Evolutionary conservation across 2,329 filamentous ascomycete species (phyloP).

Genomic region (Alternaria triticina): DNA sequence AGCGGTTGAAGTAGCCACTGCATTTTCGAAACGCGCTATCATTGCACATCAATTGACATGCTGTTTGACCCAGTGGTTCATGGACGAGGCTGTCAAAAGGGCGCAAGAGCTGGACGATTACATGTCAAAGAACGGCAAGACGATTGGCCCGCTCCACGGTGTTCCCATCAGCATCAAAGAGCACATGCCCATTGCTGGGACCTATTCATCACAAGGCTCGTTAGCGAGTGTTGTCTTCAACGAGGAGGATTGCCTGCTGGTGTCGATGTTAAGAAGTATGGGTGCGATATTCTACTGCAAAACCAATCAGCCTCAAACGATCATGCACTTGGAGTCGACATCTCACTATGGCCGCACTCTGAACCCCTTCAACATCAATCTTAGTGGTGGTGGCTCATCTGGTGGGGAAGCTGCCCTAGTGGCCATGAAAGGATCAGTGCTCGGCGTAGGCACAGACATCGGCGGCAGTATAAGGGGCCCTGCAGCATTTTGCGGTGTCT

Average conservation of each 20-base stretch:
- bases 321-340: conserved; percentile 61
- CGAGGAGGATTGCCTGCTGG: conserved; percentile 62
- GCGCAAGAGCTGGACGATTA: conserved; percentile 51
- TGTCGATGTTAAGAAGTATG: conserved; percentile 58
- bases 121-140: conserved; percentile 37
- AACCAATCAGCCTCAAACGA: conserved; percentile 59
- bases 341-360: conserved; percentile 57
- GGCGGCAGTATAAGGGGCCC: conserved; percentile 33
- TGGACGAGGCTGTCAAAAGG: conserved; percentile 24
- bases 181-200: conserved; percentile 55
- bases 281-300: conserved; percentile 61
- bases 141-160: conserved; percentile 52
- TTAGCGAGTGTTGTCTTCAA: conserved; percentile 55
- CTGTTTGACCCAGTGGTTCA: conserved; percentile 30
- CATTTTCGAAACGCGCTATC: conserved; percentile 28
- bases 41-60: conserved; percentile 24
- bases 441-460: conserved; percentile 35
- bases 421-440: conserved; percentile 24
- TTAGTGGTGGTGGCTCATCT: conserved; percentile 58
- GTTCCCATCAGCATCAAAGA: conserved; percentile 62
- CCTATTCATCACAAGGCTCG: conserved; percentile 63
- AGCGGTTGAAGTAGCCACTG: conserved; percentile 48
- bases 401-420: conserved; percentile 32
- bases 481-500: conserved; percentile 31
- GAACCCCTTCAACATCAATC: conserved; percentile 53